These are phyloP conservation scores for Allomyces macrogynus DNA, from an alignment of 192 early-diverging fungal species.

Conservation along the genomic window DNA sequence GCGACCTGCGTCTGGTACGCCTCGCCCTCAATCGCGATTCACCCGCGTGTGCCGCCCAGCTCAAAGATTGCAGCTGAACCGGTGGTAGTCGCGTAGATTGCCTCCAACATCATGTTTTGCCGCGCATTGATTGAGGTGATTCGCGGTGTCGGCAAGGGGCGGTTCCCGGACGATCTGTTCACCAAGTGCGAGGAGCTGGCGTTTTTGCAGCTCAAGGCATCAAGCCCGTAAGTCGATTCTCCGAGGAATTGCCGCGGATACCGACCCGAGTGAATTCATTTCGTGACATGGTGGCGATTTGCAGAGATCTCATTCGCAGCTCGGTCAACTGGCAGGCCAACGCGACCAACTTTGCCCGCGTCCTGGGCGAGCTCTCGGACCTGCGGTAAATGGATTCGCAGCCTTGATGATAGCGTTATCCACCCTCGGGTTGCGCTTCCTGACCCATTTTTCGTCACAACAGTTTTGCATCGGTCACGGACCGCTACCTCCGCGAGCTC, in stretches of 20 bases:
- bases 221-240: not conserved
- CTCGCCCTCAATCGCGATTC: no score
- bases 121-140: conserved; percentile 73
- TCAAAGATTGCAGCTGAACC: no score
- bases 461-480: conserved; percentile 75
- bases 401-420: not conserved
- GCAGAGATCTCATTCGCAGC: conserved; percentile 63
- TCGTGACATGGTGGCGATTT: no score
- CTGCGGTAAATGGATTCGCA: no score
- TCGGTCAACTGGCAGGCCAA: conserved; percentile 1
- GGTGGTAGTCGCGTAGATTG: conserved; percentile 16
- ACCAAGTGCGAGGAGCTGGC: conserved; percentile 79
- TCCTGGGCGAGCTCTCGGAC: not conserved
- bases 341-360: not conserved
- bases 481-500: conserved; percentile 77
- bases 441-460: not conserved
- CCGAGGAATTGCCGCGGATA: not conserved
- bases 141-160: conserved; percentile 40
- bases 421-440: not conserved
- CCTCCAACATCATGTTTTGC: conserved; percentile 69
- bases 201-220: conserved; percentile 57
- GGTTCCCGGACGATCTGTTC: conserved; percentile 61
- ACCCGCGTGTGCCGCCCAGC: no score
- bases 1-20: not conserved
- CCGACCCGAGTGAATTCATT: no score